Conservation (phyloP, 208 protist genomes). For the Trypanosoma boissoni region DNA sequence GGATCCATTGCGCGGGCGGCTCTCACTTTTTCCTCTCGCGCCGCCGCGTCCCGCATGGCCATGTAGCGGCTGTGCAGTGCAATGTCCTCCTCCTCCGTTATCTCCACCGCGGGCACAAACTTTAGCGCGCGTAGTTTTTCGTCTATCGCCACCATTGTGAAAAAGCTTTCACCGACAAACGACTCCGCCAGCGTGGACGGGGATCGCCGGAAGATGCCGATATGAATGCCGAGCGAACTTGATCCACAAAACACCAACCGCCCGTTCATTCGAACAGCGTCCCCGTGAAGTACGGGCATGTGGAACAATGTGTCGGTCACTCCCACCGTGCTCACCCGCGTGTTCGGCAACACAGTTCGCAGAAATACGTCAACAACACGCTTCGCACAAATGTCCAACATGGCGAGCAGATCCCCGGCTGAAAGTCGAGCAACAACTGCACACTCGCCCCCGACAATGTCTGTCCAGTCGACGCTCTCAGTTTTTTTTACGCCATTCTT, state of each 20-base stretch:
- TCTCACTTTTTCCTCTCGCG: slow-evolving; percentile 27
- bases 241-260: slow-evolving; percentile 75
- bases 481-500: slow-evolving; percentile 48
- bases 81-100: slow-evolving; percentile 67
- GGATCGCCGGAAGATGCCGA: slow-evolving; percentile 69
- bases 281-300: slow-evolving; percentile 81
- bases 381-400: slow-evolving; percentile 88
- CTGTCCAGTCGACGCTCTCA: slow-evolving; percentile 66
- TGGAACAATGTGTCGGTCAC: slow-evolving; percentile 82
- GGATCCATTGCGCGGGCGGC: slow-evolving; percentile 14
- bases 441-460: slow-evolving; percentile 67
- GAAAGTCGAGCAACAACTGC: slow-evolving; percentile 44
- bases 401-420: slow-evolving; percentile 76
- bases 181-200: slow-evolving; percentile 58
- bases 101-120: slow-evolving; percentile 73
- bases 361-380: slow-evolving; percentile 42
- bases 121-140: slow-evolving; percentile 70
- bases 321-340: slow-evolving; percentile 68
- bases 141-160: slow-evolving; percentile 89
- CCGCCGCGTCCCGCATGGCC: slow-evolving; percentile 37
- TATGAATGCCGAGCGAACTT: slow-evolving; percentile 82
- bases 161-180: slow-evolving; percentile 76
- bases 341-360: slow-evolving; percentile 21
- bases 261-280: slow-evolving; percentile 75
- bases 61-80: slow-evolving; percentile 60